Conservation (phyloP, 208 protist species). For the Acanthamoeba triangularis region DNA sequence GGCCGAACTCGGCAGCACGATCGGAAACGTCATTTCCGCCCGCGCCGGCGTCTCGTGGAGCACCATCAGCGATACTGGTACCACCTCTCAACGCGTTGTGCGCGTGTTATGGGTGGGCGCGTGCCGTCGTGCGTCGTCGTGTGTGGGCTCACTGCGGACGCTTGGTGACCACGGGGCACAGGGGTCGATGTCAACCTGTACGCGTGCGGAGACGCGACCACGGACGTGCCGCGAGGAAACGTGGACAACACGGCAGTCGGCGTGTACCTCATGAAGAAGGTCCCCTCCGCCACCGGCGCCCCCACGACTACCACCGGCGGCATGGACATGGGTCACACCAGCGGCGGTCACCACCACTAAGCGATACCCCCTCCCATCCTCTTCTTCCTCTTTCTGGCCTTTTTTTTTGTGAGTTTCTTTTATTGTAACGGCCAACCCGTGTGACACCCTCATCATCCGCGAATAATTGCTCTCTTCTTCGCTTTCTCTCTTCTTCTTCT, state of each 20-base stretch:
- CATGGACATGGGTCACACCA: constrained; percentile 9
- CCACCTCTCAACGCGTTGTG: background rate
- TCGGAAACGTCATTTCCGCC: background rate
- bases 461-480: too few relatives aligned
- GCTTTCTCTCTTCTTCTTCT: too few relatives aligned
- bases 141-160: background rate
- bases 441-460: background rate
- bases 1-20: background rate
- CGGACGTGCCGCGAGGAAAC: constrained; percentile 48
- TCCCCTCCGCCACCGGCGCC: background rate
- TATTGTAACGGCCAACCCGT: background rate
- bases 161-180: background rate
- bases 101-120: background rate
- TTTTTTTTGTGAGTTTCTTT: background rate
- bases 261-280: constrained; percentile 45
- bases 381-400: background rate
- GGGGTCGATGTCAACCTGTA: constrained; percentile 42
- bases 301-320: background rate
- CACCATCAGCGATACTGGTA: background rate
- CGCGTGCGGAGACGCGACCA: constrained; percentile 11
- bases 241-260: constrained; percentile 49
- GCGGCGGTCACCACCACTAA: constrained; percentile 5
- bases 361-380: background rate
- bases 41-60: constrained; percentile 6
- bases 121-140: too few relatives aligned